These are phyloP conservation scores for Vitis cinerea DNA, from an alignment of 164 flowering plant species.

Conservation along the genomic window DNA sequence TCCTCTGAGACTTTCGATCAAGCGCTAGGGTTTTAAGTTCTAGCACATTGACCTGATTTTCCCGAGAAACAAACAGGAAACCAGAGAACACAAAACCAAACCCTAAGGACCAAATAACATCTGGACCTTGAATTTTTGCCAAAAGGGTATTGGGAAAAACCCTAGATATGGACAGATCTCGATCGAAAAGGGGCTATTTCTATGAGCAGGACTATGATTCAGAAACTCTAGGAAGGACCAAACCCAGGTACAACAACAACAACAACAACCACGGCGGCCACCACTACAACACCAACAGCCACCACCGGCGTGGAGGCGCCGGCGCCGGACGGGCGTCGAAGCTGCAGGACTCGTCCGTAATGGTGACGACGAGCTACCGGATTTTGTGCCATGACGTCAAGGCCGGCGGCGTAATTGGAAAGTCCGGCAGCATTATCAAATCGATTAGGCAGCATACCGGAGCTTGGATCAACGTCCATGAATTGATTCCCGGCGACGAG, in stretches of 20 bases:
- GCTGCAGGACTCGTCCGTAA: constrained; percentile 34
- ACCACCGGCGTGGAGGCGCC: constrained; percentile 21
- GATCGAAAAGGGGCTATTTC: constrained; percentile 86
- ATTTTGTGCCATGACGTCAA: constrained; percentile 82
- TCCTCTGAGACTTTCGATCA: constrained; percentile 14
- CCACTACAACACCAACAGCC: constrained; percentile 33
- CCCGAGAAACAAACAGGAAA: constrained; percentile 1
- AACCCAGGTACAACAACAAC: constrained; percentile 48
- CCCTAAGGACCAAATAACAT: background rate
- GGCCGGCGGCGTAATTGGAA: constrained; percentile 92
- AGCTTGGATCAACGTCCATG: constrained; percentile 96
- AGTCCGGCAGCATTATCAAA: constrained; percentile 86
- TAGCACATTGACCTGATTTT: background rate
- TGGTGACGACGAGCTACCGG: constrained; percentile 64
- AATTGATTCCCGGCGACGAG: constrained; percentile 75
- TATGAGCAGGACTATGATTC: constrained; percentile 75
- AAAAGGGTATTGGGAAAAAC: constrained; percentile 2
- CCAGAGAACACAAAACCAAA: background rate
- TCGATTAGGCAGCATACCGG: constrained; percentile 88
- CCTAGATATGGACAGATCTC: constrained; percentile 75
- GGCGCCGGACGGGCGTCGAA: constrained; percentile 30
- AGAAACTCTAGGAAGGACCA: constrained; percentile 45
- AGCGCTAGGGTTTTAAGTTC: constrained; percentile 13
- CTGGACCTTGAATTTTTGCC: background rate
- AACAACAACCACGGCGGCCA: constrained; percentile 23